Evolutionary conservation across 2,329 filamentous ascomycete species (phyloP).

Genomic region (Tothia fuscella): DNA sequence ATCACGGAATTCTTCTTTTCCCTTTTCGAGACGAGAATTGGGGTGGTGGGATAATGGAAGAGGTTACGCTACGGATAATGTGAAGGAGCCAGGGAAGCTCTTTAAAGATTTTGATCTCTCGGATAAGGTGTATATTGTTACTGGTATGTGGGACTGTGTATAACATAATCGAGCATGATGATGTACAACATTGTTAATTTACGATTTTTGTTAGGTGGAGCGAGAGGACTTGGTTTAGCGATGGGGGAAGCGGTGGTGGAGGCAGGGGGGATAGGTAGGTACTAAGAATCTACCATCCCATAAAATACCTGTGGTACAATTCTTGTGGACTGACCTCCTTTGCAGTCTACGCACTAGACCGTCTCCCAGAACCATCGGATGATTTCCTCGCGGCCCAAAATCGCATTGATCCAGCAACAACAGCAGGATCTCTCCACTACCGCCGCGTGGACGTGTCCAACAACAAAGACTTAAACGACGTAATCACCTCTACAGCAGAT

Average conservation of each 20-base stretch:
- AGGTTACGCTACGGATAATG: too few relatives aligned
- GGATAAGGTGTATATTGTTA: slow-evolving; percentile 71
- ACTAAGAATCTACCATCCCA: not conserved
- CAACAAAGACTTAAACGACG: slow-evolving; percentile 16
- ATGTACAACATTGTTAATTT: not conserved
- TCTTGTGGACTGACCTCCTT: slow-evolving; percentile 3
- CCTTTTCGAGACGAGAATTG: too few relatives aligned
- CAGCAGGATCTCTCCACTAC: slow-evolving; percentile 33
- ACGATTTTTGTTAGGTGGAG: slow-evolving; percentile 22
- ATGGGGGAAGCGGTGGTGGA: slow-evolving; percentile 37
- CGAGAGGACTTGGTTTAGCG: slow-evolving; percentile 30
- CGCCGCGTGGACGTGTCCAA: slow-evolving; percentile 36
- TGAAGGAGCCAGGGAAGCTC: too few relatives aligned
- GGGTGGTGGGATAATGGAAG: too few relatives aligned
- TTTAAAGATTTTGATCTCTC: slow-evolving; percentile 53
- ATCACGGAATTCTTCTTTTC: too few relatives aligned
- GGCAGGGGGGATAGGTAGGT: slow-evolving; percentile 36
- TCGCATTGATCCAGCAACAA: slow-evolving; percentile 21
- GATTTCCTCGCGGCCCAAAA: slow-evolving; percentile 31
- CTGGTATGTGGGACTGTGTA: too few relatives aligned
- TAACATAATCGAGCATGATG: not conserved
- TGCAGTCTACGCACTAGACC: slow-evolving; percentile 33
- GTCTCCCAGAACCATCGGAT: slow-evolving; percentile 28
- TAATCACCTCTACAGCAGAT: slow-evolving; percentile 18
- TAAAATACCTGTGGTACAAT: not conserved